Conservation (phyloP, 2,329 filamentous ascomycete species). For the Hortaea sp. region DNA sequence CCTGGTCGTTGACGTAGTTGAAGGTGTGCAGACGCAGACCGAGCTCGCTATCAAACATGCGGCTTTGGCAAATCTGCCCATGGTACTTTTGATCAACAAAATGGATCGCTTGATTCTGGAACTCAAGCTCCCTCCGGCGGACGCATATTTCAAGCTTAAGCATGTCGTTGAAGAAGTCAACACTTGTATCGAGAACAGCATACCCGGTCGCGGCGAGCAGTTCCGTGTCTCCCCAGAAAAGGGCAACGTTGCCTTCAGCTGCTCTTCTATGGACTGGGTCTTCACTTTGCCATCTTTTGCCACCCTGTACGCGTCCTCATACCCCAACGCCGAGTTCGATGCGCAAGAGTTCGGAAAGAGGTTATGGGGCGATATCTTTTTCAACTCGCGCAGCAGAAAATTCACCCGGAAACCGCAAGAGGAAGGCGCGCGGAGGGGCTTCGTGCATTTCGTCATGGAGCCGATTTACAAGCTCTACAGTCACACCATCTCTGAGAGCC, state of each 20-base stretch:
- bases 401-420: slow-evolving; percentile 85
- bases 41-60: slow-evolving; percentile 97
- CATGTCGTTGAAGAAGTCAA: slow-evolving; percentile 99
- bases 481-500: slow-evolving; percentile 84
- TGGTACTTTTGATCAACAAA: slow-evolving; percentile 92
- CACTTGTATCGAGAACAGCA: slow-evolving; percentile 79
- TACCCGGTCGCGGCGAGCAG: slow-evolving; percentile 69
- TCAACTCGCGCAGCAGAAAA: slow-evolving; percentile 78
- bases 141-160: slow-evolving; percentile 98
- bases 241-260: slow-evolving; percentile 96
- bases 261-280: slow-evolving; percentile 89
- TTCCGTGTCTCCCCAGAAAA: slow-evolving; percentile 86
- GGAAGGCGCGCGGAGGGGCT: slow-evolving; percentile 69
- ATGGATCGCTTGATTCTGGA: slow-evolving; percentile 92
- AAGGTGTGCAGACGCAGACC: slow-evolving; percentile 97
- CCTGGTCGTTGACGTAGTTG: slow-evolving; percentile 88
- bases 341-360: slow-evolving; percentile 71
- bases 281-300: slow-evolving; percentile 92
- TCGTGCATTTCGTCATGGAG: slow-evolving; percentile 89
- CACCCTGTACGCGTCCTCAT: slow-evolving; percentile 89
- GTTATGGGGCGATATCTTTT: slow-evolving; percentile 95
- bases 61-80: slow-evolving; percentile 75
- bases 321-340: slow-evolving; percentile 51
- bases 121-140: slow-evolving; percentile 82
- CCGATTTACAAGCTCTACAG: slow-evolving; percentile 97